Evolutionary conservation across 192 early-diverging fungal genomes (phyloP).

Genomic region (Backusella mclennaniae): DNA sequence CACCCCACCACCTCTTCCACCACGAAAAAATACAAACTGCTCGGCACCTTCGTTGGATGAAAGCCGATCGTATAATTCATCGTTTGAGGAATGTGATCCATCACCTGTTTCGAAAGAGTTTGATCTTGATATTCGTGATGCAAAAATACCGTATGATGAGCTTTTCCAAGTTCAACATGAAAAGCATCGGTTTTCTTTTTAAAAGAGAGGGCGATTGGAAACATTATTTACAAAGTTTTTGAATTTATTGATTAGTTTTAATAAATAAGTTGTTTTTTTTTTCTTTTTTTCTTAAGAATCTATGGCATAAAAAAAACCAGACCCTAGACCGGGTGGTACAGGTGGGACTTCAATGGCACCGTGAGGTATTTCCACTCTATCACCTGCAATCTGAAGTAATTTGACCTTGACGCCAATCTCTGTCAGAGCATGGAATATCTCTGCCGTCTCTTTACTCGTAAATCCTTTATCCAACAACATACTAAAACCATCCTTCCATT

Average conservation of each 20-base stretch:
- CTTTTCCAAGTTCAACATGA: neutral
- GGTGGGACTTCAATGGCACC: slow-evolving; percentile 36
- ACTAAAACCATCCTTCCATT: slow-evolving; percentile 78
- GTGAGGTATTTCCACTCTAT: slow-evolving; percentile 54
- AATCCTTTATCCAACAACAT: slow-evolving; percentile 67
- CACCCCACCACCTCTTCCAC: neutral
- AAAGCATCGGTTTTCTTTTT: neutral
- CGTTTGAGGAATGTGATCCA: neutral
- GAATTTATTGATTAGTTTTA: neutral
- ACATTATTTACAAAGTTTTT: neutral
- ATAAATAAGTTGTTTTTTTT: too few relatives aligned
- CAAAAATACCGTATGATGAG: neutral
- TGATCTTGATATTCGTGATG: neutral
- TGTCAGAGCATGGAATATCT: slow-evolving; percentile 59
- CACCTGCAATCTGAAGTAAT: slow-evolving; percentile 64
- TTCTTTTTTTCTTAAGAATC: neutral
- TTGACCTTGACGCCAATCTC: slow-evolving; percentile 69
- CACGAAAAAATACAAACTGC: neutral
- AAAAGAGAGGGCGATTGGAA: neutral
- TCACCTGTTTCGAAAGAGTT: neutral
- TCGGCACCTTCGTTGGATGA: neutral
- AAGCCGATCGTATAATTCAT: neutral
- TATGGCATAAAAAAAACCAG: slow-evolving; percentile 28
- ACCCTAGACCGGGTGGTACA: slow-evolving; percentile 24
- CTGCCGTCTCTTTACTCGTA: slow-evolving; percentile 62